Conservation (phyloP, 2,329 filamentous ascomycete species). For the Pseudocercospora fuligena region DNA sequence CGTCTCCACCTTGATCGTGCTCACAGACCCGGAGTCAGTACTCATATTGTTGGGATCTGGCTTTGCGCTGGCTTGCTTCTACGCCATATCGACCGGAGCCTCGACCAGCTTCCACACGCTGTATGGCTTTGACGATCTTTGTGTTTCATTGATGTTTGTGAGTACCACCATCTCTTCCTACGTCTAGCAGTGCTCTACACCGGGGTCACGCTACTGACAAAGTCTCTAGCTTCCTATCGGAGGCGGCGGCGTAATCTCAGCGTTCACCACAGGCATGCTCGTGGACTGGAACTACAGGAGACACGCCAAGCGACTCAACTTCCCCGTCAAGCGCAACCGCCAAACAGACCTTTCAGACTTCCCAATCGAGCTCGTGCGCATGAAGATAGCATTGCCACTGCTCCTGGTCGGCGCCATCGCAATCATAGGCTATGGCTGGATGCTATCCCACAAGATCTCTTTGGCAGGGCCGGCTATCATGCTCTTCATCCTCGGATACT, state of each 20-base stretch:
- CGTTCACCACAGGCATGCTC: constrained; percentile 46
- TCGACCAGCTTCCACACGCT: constrained; percentile 43
- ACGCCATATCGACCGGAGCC: constrained; percentile 48
- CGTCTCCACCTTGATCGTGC: constrained; percentile 33
- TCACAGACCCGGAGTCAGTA: constrained; percentile 42
- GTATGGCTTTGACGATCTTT: constrained; percentile 48
- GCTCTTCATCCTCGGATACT: constrained; percentile 40
- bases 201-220: not conserved
- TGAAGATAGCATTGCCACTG: constrained; percentile 48
- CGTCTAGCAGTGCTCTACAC: no score
- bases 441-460: constrained; percentile 40
- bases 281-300: constrained; percentile 52
- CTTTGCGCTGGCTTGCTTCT: constrained; percentile 48
- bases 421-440: constrained; percentile 50
- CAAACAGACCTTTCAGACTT: constrained; percentile 47
- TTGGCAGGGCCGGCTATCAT: constrained; percentile 37
- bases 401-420: constrained; percentile 39
- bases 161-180: not conserved
- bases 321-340: constrained; percentile 42
- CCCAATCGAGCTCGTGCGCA: constrained; percentile 50
- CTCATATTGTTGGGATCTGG: constrained; percentile 46
- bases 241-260: constrained; percentile 46
- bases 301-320: constrained; percentile 39
- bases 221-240: constrained; percentile 45
- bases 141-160: constrained; percentile 45